phyloP scores from a whole-genome alignment of 306 rosid species.

The Pyrus communis region DNA sequence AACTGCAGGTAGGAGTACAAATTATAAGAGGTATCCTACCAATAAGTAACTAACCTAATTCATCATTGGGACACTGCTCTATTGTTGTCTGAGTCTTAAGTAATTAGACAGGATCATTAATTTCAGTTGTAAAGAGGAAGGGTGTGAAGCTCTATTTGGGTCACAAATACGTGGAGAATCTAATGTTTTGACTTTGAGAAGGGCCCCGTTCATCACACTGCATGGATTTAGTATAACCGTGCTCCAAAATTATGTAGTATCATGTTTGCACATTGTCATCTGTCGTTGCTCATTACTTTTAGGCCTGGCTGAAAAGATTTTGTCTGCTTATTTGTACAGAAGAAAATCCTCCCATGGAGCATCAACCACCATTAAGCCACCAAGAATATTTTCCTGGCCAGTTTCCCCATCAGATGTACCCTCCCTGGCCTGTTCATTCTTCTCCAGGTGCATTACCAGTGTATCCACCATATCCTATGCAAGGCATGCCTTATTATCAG shows the following conservation, averaged over 20 bases:
- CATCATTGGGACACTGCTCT: not conserved
- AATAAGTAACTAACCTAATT: not conserved
- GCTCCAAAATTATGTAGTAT: not conserved
- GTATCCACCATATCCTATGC: conserved; percentile 79
- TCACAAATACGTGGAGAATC: not conserved
- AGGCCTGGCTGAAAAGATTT: conserved; percentile 4
- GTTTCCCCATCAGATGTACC: conserved; percentile 78
- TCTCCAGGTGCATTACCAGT: conserved; percentile 70
- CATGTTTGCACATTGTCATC: not conserved
- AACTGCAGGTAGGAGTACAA: conserved; percentile 42
- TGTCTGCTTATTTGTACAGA: conserved; percentile 42
- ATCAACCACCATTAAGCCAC: conserved; percentile 47
- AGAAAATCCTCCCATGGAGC: conserved; percentile 47
- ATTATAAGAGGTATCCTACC: not conserved
- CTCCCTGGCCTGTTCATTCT: conserved; percentile 94
- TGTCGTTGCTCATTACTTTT: not conserved
- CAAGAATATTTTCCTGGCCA: conserved; percentile 81
- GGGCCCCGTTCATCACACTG: not conserved
- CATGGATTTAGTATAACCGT: not conserved
- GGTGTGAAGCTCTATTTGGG: not conserved
- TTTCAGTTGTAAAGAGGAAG: not conserved
- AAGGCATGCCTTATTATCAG: conserved; percentile 92
- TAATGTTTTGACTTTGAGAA: not conserved
- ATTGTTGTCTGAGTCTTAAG: not conserved
- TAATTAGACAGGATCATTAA: not conserved